Conservation (phyloP, 148 eudicot genomes). For the Diospyros lotus region DNA sequence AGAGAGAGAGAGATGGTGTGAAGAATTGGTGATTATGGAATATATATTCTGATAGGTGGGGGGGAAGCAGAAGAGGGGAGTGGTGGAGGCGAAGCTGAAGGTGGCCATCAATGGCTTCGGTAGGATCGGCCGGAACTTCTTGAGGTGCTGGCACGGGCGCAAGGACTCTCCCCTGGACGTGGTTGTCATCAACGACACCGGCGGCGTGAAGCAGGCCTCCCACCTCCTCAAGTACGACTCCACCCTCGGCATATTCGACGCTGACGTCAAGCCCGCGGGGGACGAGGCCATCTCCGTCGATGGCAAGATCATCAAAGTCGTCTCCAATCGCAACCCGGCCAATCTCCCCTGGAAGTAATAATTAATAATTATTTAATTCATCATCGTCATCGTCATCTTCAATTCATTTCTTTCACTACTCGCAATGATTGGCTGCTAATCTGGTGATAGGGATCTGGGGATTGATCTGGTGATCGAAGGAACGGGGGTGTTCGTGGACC, state of each 20-base stretch:
- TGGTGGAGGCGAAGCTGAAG: conserved; percentile 81
- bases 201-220: conserved; percentile 96
- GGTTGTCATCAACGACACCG: conserved; percentile 86
- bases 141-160: conserved; percentile 98
- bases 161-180: conserved; percentile 91
- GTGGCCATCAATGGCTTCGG: conserved; percentile 99
- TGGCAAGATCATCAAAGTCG: conserved; percentile 88
- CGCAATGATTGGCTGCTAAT: not conserved
- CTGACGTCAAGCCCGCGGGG: conserved; percentile 86
- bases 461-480: conserved; percentile 96
- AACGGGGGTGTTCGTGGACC: conserved; percentile 97
- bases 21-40: too few species aligned
- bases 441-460: conserved; percentile 84
- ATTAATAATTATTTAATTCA: too few species aligned
- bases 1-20: too few species aligned
- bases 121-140: conserved; percentile 93
- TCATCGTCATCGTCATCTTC: too few species aligned
- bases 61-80: conserved; percentile 36
- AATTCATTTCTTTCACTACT: too few species aligned
- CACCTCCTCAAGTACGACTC: conserved; percentile 99
- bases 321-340: conserved; percentile 75
- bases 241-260: conserved; percentile 91
- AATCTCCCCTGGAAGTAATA: conserved; percentile 87
- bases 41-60: conserved; percentile 25
- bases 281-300: conserved; percentile 78